Base-by-base conservation (phyloP, 345 rosid genomes). In the Linum lewisii region DNA sequence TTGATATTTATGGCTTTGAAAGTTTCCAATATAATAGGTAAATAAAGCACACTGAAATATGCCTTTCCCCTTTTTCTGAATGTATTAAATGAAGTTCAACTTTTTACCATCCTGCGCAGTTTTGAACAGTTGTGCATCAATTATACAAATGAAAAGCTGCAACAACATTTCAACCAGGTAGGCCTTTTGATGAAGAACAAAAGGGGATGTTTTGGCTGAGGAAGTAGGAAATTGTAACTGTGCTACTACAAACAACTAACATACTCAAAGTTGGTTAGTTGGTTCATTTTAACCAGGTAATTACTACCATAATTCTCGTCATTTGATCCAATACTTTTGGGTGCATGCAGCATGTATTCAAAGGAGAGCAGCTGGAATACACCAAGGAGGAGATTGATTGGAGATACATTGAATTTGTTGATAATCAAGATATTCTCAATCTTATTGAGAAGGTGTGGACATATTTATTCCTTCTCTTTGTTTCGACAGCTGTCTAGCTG, bases 141-240 rank as follows among this genome's bases (percentile, higher is more conserved):
- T 69, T 84, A 69, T 73, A 88, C 98, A 21, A 92, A 92, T 60
- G 96, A 92, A 68, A 92, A 86, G 82, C 73, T 92, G 72, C 98
- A 92, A 65, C 98, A 92, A 61, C 96, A 92, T 84, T 92, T 92
- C 87, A 92, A 88, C 82, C 95, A 88, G 95, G 98, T 88, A 88
- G 58, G 79, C 78, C 77, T 82, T 78, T 72, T 78, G 76, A 74
- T 68, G 1, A 20, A 21, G 6, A 52, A 6, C 20, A 11, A 19
- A 19, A n/a, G 4, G 34, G 34, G 34, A 4, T 29, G 34, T 29
- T n/a, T 29, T 29, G 34, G 1, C 34, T 8, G 34, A 29, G 34
- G 34, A 29, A 24, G 24, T 9, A 52, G 7, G 24, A 9, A 24
- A n/a, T 20, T 52, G 20, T 3, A 13, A 42, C 14, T 15, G 47